phyloP scores from a whole-genome alignment of 306 rosid species.

The Trifolium repens region DNA sequence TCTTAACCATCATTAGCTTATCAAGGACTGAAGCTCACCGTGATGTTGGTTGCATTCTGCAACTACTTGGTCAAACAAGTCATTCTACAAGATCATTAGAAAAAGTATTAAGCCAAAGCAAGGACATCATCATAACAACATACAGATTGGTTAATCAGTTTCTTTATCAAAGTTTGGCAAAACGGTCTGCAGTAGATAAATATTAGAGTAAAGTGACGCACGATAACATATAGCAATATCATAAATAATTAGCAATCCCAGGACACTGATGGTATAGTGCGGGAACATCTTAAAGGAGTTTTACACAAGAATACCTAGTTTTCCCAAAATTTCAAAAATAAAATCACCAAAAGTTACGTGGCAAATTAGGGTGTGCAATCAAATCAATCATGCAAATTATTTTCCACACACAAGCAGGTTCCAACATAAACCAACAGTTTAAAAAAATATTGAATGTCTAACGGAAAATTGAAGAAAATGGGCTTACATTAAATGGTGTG shows the following conservation, averaged over 20 bases:
- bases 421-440: neutral
- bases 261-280: neutral
- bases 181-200: neutral
- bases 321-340: neutral
- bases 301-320: neutral
- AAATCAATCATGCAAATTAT: conserved; percentile 9
- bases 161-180: conserved; percentile 9
- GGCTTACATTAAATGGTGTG: conserved; percentile 66
- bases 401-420: neutral
- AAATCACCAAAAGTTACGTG: neutral
- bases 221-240: neutral
- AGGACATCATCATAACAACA: conserved; percentile 30
- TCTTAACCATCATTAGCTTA: conserved; percentile 41
- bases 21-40: conserved; percentile 55
- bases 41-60: conserved; percentile 57
- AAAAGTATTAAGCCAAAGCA: conserved; percentile 35
- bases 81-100: conserved; percentile 46
- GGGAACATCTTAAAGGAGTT: neutral
- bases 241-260: neutral
- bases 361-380: conserved; percentile 11
- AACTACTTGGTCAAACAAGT: conserved; percentile 53
- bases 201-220: neutral
- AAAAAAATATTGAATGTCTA: neutral
- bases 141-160: neutral
- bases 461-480: conserved; percentile 8